Base-by-base conservation (phyloP, 2,329 filamentous ascomycete species). In the Fusarium siculi region DNA sequence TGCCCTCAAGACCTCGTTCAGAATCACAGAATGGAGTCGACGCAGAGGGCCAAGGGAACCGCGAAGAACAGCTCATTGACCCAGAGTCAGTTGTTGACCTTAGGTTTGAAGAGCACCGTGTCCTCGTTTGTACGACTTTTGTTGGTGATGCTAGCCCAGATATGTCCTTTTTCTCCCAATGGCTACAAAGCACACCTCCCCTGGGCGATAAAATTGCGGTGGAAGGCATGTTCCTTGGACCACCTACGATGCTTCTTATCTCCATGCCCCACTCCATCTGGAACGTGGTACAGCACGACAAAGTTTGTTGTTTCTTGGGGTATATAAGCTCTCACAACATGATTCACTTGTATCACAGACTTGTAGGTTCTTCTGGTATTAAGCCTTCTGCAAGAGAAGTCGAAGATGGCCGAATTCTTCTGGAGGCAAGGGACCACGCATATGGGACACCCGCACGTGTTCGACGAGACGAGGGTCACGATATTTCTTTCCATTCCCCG, bases 261-360 rank as follows among this genome's bases (percentile, higher is more conserved):
- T 92, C 90, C 8, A 92, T 92, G 88, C 89, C 90, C 8, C 85
- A 88, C 64, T 85, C 86, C 9, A 85, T 92, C 19, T 92, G 89
- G 89, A 89, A 87, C 72, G 85, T 91, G 28, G 88, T 92, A 12
- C 88, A 91, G 80, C 88, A 90, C 68, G 89, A 92, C 72, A 91
- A 91, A 76, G 89, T 91, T 28, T 92, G 90, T 80, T 90, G 88
- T 73, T 91, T 90, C 68, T 78, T 92, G 50, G 90, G 90, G 37
- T 90, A 90, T 73, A 88, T 92, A 73, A 91, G 87, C 74, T 92
- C 90, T 2, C 89, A 91, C 75, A 92, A 92, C 80, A 89, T 92
- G 87, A 88, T 89, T 14, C 87, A 89, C 60, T 84, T 92, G 14
- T 92, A 92, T 76, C 86, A 91, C 64, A 85, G 86, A 40, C 81